Evolutionary conservation across 257 asterid species (phyloP).

Genomic region (Solanum clarkiae): DNA sequence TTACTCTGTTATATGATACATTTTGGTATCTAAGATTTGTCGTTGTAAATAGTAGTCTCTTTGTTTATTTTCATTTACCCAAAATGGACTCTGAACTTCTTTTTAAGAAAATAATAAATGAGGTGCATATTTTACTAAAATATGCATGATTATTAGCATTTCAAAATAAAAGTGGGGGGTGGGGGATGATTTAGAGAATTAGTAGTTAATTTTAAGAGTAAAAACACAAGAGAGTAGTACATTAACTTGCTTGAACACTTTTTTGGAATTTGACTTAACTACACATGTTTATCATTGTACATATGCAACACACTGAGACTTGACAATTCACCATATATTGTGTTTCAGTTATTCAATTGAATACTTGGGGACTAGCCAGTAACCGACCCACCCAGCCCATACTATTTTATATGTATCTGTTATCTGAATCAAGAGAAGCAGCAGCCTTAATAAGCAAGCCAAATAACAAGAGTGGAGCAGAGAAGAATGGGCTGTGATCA

Average conservation of each 20-base stretch:
- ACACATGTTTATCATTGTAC: background rate
- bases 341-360: background rate
- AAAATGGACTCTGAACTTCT: too few relatives aligned
- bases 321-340: background rate
- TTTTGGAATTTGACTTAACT: background rate
- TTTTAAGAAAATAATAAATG: too few relatives aligned
- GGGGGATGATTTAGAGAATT: too few relatives aligned
- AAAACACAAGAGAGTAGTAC: background rate
- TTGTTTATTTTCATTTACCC: too few relatives aligned
- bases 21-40: background rate
- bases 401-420: background rate
- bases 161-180: too few relatives aligned
- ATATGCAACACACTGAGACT: background rate
- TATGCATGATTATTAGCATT: too few relatives aligned
- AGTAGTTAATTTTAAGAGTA: too few relatives aligned
- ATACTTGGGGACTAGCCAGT: background rate
- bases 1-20: background rate
- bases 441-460: conserved; percentile 42
- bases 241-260: background rate
- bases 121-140: too few relatives aligned
- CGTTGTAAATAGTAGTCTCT: background rate
- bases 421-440: conserved; percentile 1
- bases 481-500: conserved; percentile 62
- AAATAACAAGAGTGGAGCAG: conserved; percentile 37
- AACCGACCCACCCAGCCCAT: too few relatives aligned